A percentile compares a stretch with the other conserved stretches of the same genome.
Conservation (phyloP, 192 early-diverging fungal species). For the Rhizoclosmatium globosum region DNA sequence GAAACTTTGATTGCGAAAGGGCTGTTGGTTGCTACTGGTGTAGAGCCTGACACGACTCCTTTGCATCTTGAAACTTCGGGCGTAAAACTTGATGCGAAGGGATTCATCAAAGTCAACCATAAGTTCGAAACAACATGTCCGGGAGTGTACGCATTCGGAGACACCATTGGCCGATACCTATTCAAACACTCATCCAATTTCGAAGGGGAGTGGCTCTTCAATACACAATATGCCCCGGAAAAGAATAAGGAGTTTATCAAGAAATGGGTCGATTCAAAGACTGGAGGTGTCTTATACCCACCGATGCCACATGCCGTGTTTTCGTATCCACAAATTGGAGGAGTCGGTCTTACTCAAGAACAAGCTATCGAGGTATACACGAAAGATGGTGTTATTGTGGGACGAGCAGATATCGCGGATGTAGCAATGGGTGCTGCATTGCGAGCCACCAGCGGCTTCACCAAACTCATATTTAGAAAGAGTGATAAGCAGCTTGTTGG, state of each 20-base stretch:
- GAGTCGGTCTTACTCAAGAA: slow-evolving; percentile 45
- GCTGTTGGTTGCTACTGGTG: slow-evolving; percentile 49
- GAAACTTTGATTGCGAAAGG: slow-evolving; percentile 8
- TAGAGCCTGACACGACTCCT: slow-evolving; percentile 33
- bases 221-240: slow-evolving; percentile 15
- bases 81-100: slow-evolving; percentile 23
- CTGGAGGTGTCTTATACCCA: slow-evolving; percentile 40
- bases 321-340: slow-evolving; percentile 47
- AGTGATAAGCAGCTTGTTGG: slow-evolving; percentile 39
- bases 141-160: slow-evolving; percentile 46
- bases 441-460: slow-evolving; percentile 39
- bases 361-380: slow-evolving; percentile 34
- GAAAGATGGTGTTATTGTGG: slow-evolving; percentile 38
- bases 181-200: slow-evolving; percentile 52
- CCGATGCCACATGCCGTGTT: slow-evolving; percentile 53
- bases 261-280: slow-evolving; percentile 8
- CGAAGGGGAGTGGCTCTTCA: slow-evolving; percentile 51
- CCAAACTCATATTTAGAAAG: slow-evolving; percentile 45
- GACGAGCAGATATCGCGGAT: slow-evolving; percentile 36
- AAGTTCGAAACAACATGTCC: slow-evolving; percentile 35
- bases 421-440: slow-evolving; percentile 50
- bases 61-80: slow-evolving; percentile 26
- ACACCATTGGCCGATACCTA: slow-evolving; percentile 47
- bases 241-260: not conserved
- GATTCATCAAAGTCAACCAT: slow-evolving; percentile 43